phyloP scores from a whole-genome alignment of 495 filamentous ascomycete genomes.

The Geopyxis carbonaria region DNA sequence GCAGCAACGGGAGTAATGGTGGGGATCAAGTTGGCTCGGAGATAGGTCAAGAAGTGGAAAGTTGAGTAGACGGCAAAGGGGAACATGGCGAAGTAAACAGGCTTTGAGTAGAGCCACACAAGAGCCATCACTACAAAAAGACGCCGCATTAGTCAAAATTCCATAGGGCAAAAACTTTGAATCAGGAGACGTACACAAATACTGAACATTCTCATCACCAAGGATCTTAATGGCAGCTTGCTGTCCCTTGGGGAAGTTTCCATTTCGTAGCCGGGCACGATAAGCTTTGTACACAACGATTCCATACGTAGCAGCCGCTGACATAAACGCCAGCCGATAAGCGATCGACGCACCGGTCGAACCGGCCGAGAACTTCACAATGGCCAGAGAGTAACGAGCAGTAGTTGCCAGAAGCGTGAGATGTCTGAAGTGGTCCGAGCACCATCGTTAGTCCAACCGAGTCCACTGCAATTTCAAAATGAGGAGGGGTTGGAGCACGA shows the following conservation, averaged over 20 bases:
- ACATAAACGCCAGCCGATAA: conserved; percentile 77
- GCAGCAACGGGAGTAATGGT: conserved; percentile 33
- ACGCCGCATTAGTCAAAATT: conserved; percentile 11
- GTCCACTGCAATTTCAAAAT: background rate
- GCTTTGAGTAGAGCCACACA: conserved; percentile 82
- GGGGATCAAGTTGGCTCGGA: conserved; percentile 52
- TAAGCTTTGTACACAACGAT: conserved; percentile 99
- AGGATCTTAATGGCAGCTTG: conserved; percentile 45
- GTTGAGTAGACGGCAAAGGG: conserved; percentile 94
- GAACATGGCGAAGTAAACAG: conserved; percentile 75
- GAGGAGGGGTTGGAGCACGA: background rate
- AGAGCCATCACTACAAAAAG: conserved; percentile 62
- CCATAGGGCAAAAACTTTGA: background rate
- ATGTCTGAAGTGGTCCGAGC: conserved; percentile 38
- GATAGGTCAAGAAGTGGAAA: conserved; percentile 89
- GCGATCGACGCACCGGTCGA: conserved; percentile 55
- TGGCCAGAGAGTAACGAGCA: conserved; percentile 62
- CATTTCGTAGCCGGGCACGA: conserved; percentile 56
- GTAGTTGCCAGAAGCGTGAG: conserved; percentile 67
- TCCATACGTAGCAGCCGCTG: conserved; percentile 82
- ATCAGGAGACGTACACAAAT: conserved; percentile 76
- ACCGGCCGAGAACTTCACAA: conserved; percentile 66
- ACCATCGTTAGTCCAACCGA: conserved; percentile 17
- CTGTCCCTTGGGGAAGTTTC: conserved; percentile 38
- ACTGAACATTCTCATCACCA: conserved; percentile 92